phyloP scores from a whole-genome alignment of 148 eudicot species.

The Chenopodium formosanum region DNA sequence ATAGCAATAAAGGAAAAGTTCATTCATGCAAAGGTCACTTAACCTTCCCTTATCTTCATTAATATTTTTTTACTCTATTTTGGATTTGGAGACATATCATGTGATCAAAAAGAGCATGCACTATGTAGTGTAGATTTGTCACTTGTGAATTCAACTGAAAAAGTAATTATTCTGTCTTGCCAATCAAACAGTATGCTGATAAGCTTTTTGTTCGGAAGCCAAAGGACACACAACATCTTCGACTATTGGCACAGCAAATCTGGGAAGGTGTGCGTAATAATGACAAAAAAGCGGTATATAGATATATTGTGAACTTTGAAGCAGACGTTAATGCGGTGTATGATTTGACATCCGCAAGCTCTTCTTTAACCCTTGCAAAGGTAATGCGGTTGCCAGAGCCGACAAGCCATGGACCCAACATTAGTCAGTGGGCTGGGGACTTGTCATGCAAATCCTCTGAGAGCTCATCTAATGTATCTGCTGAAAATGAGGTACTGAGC shows the following conservation, averaged over 20 bases:
- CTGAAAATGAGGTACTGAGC: conserved; percentile 47
- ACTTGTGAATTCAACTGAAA: background rate
- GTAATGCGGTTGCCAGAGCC: conserved; percentile 84
- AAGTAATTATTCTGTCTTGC: conserved; percentile 6
- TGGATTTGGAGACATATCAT: background rate
- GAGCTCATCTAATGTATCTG: conserved; percentile 41
- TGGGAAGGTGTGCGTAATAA: conserved; percentile 91
- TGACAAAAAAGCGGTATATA: conserved; percentile 82
- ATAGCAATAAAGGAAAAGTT: conserved; percentile 90
- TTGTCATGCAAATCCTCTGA: conserved; percentile 40
- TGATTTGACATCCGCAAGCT: conserved; percentile 46
- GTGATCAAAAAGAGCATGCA: background rate
- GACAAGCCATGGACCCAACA: conserved; percentile 45
- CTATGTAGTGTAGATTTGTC: background rate
- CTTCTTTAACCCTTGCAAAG: conserved; percentile 82
- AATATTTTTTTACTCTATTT: background rate
- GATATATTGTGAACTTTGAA: conserved; percentile 71
- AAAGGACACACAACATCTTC: conserved; percentile 52
- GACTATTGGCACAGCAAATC: conserved; percentile 60
- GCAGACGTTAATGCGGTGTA: conserved; percentile 68
- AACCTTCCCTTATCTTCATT: background rate
- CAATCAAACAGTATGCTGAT: conserved; percentile 68
- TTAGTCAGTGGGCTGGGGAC: conserved; percentile 41
- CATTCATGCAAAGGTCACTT: conserved; percentile 86
- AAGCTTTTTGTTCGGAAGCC: conserved; percentile 76